Evolutionary conservation across 768 basidiomycete genomes (phyloP).

Genomic region (Leccinum boreale): DNA sequence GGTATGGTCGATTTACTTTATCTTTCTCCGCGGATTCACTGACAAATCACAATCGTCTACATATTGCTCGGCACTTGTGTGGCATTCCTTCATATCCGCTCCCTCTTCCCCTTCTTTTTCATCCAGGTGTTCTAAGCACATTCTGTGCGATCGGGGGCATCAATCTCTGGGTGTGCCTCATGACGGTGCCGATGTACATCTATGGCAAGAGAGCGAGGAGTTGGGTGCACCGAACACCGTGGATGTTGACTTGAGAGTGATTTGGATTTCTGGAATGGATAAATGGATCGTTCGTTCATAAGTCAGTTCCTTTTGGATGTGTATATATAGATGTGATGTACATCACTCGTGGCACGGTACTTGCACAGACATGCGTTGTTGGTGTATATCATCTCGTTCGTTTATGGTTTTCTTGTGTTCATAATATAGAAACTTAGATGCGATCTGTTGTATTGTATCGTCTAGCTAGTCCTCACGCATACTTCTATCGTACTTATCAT

Average conservation of each 20-base stretch:
- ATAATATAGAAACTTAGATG: no score
- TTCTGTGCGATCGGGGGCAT: background rate
- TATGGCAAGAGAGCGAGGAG: background rate
- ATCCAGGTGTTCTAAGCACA: background rate
- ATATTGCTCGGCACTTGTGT: background rate
- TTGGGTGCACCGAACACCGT: background rate
- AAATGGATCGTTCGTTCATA: background rate
- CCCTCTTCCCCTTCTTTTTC: background rate
- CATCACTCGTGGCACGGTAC: no score
- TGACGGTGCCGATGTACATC: constrained; percentile 1
- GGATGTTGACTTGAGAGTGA: background rate
- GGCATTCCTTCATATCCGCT: background rate
- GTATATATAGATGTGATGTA: no score
- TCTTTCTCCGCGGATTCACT: background rate
- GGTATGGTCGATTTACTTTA: background rate
- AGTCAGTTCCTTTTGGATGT: no score
- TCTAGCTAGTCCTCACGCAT: no score
- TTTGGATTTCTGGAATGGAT: background rate
- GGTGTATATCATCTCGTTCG: no score
- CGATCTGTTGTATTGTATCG: no score
- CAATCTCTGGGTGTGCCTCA: background rate
- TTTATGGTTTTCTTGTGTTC: no score
- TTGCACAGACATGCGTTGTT: no score
- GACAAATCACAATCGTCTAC: background rate
- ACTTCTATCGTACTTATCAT: no score